Base-by-base conservation (phyloP, 208 protist species). In the Strigomonas galati region DNA sequence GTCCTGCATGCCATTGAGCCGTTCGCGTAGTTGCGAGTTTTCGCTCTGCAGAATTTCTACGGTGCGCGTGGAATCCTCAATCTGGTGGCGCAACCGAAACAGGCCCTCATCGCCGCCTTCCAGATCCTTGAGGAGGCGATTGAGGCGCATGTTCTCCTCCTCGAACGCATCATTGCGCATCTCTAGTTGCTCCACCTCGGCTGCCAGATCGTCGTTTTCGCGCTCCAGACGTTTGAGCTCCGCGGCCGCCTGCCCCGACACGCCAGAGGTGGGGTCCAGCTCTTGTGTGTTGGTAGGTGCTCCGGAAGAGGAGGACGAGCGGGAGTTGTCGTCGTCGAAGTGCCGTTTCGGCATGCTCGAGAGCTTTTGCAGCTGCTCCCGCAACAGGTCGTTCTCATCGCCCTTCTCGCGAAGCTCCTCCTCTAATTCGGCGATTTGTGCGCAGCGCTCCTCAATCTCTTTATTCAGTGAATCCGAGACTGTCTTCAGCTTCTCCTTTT, bases 1-100 rank as follows among this genome's bases (percentile, higher is more conserved):
- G 75, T 94, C 89, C n/a, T 93, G 84, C 78, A 91, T 88, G 26
- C 74, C 71, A 62, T 91, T 88, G 15, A 94, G 75, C 3, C 85
- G 73, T 67, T 94, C 87, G 0, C 81, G 79, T 26, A 97, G 76
- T 54, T 97, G 91, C 30, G 76, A 59, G 55, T 89, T 92, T 67
- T 97, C 91, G 26, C 80, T 65, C 31, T 93, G 76, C 31, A 94
- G 72, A 21, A 80, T 65, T n/a, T 91, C 83, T n/a, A 90, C 75
- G 0, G 70, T 78, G 46, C 84, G 69, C 37, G 73, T 81, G 26
- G 77, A 74, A 51, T 94, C 85, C 7, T 66, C 65, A 15, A 91
- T 61, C 51, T 92, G 73, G 14, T 74, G 71, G 21, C 84, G 76
- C 17, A 95, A 66, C n/a, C 76, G 66, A 44, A 72, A 78, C 56